phyloP scores from a whole-genome alignment of 805 yeast genomes.

The Spathaspora arborariae region DNA sequence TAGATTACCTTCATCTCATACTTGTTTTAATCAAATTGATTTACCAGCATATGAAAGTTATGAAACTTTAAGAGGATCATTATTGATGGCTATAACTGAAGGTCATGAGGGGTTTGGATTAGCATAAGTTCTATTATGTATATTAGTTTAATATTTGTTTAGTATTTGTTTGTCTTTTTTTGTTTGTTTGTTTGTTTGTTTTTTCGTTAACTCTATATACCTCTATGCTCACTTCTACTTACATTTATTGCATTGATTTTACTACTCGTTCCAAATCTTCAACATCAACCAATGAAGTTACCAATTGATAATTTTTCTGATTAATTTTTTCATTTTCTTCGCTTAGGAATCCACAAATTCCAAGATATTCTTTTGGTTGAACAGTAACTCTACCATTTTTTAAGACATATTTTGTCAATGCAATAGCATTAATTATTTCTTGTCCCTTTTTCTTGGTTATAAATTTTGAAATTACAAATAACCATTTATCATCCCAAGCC shows the following conservation, averaged over 20 bases:
- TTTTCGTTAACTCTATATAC: not conserved
- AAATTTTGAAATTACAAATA: slow-evolving; percentile 66
- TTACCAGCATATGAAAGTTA: slow-evolving; percentile 90
- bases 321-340: slow-evolving; percentile 46
- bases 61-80: slow-evolving; percentile 75
- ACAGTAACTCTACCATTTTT: slow-evolving; percentile 69
- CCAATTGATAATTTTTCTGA: slow-evolving; percentile 34
- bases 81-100: slow-evolving; percentile 84
- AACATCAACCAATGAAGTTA: slow-evolving; percentile 30
- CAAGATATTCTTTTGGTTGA: slow-evolving; percentile 55
- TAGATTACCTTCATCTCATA: slow-evolving; percentile 91
- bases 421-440: slow-evolving; percentile 47
- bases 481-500: slow-evolving; percentile 89
- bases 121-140: too few relatives aligned
- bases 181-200: not conserved
- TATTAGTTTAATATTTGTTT: too few relatives aligned
- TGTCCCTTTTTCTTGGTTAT: slow-evolving; percentile 29
- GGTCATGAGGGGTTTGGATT: slow-evolving; percentile 96
- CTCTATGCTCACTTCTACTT: not conserved
- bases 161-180: not conserved
- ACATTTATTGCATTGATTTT: too few relatives aligned
- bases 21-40: slow-evolving; percentile 94
- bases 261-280: not conserved
- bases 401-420: slow-evolving; percentile 76
- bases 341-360: slow-evolving; percentile 51